phyloP scores from a whole-genome alignment of 352 stramenopile genomes.

The Phytophthora melonis region DNA sequence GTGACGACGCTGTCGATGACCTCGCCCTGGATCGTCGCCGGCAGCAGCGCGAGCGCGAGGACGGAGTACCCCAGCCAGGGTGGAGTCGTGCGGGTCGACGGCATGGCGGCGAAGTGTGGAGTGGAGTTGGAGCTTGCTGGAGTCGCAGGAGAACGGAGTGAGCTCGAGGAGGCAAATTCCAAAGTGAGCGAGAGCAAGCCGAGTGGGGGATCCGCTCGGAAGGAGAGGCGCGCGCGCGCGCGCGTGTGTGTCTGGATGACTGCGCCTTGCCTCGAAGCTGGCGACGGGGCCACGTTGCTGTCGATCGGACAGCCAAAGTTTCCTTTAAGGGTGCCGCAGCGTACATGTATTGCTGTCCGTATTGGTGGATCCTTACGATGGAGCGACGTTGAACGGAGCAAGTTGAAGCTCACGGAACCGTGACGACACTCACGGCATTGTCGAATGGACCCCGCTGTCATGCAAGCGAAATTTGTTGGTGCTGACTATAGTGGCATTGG shows the following conservation, averaged over 20 bases:
- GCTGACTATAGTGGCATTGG: neutral
- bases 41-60: slow-evolving; percentile 23
- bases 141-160: slow-evolving; percentile 11
- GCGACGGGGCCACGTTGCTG: neutral
- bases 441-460: neutral
- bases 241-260: neutral
- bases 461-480: neutral
- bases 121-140: slow-evolving; percentile 12
- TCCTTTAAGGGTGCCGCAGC: neutral
- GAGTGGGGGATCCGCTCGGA: neutral
- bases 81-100: slow-evolving; percentile 7
- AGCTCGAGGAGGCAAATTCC: slow-evolving; percentile 28
- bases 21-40: slow-evolving; percentile 12
- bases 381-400: slow-evolving; percentile 4
- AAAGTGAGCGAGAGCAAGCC: slow-evolving; percentile 22
- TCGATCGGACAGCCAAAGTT: slow-evolving; percentile 29
- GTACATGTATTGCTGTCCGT: neutral
- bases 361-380: neutral
- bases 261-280: neutral
- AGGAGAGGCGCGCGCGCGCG: too few relatives aligned
- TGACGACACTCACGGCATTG: slow-evolving; percentile 11
- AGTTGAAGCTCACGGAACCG: slow-evolving; percentile 20
- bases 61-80: slow-evolving; percentile 31
- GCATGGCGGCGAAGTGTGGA: slow-evolving; percentile 24
- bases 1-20: slow-evolving; percentile 47